Evolutionary conservation across 352 stramenopile species (phyloP).

Genomic region (Ophiocytium majus): DNA sequence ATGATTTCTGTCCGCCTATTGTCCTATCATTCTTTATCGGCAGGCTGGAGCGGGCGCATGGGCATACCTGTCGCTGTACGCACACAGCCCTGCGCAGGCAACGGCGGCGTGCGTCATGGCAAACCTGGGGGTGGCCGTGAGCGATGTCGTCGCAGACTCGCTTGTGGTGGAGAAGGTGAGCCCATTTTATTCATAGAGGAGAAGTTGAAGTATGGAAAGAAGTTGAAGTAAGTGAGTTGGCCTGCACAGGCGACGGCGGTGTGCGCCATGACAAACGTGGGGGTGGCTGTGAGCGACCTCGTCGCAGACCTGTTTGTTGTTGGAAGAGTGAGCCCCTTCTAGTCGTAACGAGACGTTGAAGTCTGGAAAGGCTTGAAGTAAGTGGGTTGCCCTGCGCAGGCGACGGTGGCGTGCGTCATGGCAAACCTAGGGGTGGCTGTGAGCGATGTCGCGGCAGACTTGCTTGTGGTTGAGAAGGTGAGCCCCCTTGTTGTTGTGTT

Average conservation of each 20-base stretch:
- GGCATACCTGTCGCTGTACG: slow-evolving; percentile 49
- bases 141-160: slow-evolving; percentile 92
- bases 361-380: too few relatives aligned
- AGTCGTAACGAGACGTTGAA: too few relatives aligned
- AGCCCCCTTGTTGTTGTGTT: too few relatives aligned
- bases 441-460: slow-evolving; percentile 93
- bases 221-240: too few relatives aligned
- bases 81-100: slow-evolving; percentile 46
- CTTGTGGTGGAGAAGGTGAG: slow-evolving; percentile 87
- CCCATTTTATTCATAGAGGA: neutral
- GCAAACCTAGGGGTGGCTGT: slow-evolving; percentile 81
- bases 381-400: slow-evolving; percentile 46
- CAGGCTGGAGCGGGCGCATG: slow-evolving; percentile 30
- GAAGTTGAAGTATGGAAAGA: too few relatives aligned
- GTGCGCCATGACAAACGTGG: too few relatives aligned
- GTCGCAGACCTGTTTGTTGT: too few relatives aligned
- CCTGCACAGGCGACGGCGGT: too few relatives aligned
- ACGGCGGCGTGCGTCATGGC: slow-evolving; percentile 72
- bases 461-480: slow-evolving; percentile 88
- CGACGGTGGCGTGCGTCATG: slow-evolving; percentile 69
- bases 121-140: slow-evolving; percentile 81
- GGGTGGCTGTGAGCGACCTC: too few relatives aligned
- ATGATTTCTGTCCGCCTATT: too few relatives aligned
- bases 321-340: too few relatives aligned
- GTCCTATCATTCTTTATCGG: neutral